Evolutionary conservation across 768 basidiomycete genomes (phyloP), one percentile per base, ranked within the genome.

Genomic region (Suillus alpinus): DNA sequence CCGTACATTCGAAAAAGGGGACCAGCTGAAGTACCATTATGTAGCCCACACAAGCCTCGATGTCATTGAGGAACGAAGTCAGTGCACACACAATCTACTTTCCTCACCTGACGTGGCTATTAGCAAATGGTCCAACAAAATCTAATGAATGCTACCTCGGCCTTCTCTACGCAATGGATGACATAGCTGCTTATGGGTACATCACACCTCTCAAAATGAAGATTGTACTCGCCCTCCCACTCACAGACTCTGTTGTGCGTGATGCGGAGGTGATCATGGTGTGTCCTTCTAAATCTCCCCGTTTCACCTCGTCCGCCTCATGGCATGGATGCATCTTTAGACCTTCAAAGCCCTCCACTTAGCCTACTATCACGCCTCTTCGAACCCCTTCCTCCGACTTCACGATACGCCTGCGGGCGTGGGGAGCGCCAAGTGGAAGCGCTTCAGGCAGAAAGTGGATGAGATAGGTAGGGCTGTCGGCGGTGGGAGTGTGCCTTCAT

Each of bases 141-240:
- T 76, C 83, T 4, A 79, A 78, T 5, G 93, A 95, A 37, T 88
- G 89, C 69, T 96, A 95, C 69, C 81, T 94, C 40, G 94, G 93
- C 6, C 78, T 95, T 59, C 75, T 96, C 29, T 94, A 92, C 72
- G 83, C 88, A n/a, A 89, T 95, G 81, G 94, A 96, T 74, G 94
- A 95, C 66, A 89, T 92, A 55, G 93, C 92, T 2, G 91, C 94
- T 41, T 95, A 95, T 73, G 94, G 94, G 43, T 96, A 94, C 74
- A 84, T 94, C 55, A 94, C 92, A 10, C 92, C 94, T 13, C 77
- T 92, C 62, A 92, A 89, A 69, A 81, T 94, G 67, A 95, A 94
- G 78, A 93, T 96, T 67, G 82, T 96, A 60, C 69, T 95, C 57
- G 88, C 88, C 0, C 74, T 95, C 56, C 87, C 91, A 8, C 75